Base-by-base conservation (phyloP, 768 basidiomycete genomes). In the Saitozyma podzolica region DNA sequence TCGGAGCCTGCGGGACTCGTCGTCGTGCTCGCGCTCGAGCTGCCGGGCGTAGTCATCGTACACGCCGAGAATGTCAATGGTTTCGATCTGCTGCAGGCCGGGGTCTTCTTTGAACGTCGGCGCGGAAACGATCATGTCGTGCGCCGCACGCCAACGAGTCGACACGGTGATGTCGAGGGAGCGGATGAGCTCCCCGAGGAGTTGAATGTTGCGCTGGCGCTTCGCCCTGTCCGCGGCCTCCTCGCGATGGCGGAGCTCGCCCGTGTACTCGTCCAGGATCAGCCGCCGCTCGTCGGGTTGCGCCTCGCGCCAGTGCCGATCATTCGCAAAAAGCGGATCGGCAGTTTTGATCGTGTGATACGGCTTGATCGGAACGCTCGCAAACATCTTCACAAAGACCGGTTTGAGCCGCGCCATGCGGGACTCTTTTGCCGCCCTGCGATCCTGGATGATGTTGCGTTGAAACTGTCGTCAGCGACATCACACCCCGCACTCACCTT, bases 21-120 rank as follows among this genome's bases (percentile, higher is more conserved):
- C 91, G 61, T 95, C 92, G 66, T 91, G 91, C 75, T 95, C 93
- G 57, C 90, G 85, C 80, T 97, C 92, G 41, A 91, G 85, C 14
- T 92, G 87, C 60, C 89, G 86, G 62, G 91, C 89, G 75, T 94
- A 94, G 76, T 94, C 92, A 77, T 99, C 96, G 69, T 93, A 98
- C 0, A 92, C 90, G 43, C 90, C 85, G 20, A 99, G 83, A 62
- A 98, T 89, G 74, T 98, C 96, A 43, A 98, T 83, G 1, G 89
- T 89, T 10, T 95, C 95, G 48, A 97, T 83, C 71, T 85, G 87
- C 65, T 86, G 88, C 54, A 99, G 82, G 64, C 92, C 89, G 0
- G 82, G 69, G 70, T 98, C 92, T 37, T 81, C 79, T 50, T 84
- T 85, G 88, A 90, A 99, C 51, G 89, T 88, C 0, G 87, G 84